Conservation (phyloP, 2,329 filamentous ascomycete genomes). For the Botrytis paeoniae region DNA sequence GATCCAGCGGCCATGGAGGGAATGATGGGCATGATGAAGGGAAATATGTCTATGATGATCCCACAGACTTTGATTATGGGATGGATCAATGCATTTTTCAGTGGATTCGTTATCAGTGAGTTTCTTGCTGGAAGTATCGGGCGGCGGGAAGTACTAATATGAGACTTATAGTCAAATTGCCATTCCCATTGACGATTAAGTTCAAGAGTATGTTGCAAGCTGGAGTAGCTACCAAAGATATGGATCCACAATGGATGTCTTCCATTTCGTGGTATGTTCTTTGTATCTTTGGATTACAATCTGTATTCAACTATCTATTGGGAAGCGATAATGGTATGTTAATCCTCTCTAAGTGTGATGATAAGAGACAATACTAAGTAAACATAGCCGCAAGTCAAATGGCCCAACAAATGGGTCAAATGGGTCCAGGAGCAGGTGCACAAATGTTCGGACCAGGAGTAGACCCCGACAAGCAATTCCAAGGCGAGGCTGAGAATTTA, state of each 20-base stretch:
- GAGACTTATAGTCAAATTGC: slow-evolving; percentile 72
- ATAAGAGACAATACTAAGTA: slow-evolving; percentile 7
- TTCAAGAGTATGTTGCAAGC: slow-evolving; percentile 99
- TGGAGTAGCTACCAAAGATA: slow-evolving; percentile 89
- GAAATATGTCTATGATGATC: slow-evolving; percentile 99
- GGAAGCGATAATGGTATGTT: slow-evolving; percentile 88
- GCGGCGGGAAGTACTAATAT: slow-evolving; percentile 18
- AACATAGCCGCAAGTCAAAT: slow-evolving; percentile 83
- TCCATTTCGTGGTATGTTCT: slow-evolving; percentile 99
- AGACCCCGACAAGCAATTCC: slow-evolving; percentile 93
- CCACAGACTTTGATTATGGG: slow-evolving; percentile 99
- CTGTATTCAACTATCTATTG: slow-evolving; percentile 94
- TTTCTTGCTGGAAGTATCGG: slow-evolving; percentile 25
- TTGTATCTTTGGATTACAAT: slow-evolving; percentile 93
- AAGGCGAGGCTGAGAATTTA: slow-evolving; percentile 88
- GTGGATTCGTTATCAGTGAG: slow-evolving; percentile 93
- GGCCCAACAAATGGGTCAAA: slow-evolving; percentile 75
- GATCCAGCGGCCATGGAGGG: slow-evolving; percentile 97
- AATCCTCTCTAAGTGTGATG: background rate
- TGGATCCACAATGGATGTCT: slow-evolving; percentile 98
- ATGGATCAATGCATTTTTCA: slow-evolving; percentile 99
- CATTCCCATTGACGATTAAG: slow-evolving; percentile 95
- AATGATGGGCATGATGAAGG: slow-evolving; percentile 99
- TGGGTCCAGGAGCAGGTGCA: slow-evolving; percentile 60
- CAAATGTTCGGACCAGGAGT: slow-evolving; percentile 88